phyloP scores from a whole-genome alignment of 257 asterid genomes.

The Galeopsis tetrahit region DNA sequence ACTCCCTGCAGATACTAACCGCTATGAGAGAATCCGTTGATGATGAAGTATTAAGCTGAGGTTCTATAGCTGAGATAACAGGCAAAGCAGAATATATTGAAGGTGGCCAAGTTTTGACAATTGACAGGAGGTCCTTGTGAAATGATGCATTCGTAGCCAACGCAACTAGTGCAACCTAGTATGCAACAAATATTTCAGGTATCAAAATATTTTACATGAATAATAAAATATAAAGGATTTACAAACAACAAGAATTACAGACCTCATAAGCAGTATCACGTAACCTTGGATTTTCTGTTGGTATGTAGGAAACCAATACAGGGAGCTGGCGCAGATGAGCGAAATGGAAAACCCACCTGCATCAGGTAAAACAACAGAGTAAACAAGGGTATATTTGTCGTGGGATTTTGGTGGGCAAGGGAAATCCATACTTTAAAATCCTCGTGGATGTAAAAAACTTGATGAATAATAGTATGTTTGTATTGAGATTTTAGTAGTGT shows the following conservation, averaged over 20 bases:
- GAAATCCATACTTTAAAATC: no score
- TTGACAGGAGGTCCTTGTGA: constrained; percentile 90
- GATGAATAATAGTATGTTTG: no score
- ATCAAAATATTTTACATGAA: constrained; percentile 21
- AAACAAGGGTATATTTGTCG: not conserved
- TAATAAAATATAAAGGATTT: not conserved
- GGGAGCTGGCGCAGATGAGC: constrained; percentile 99
- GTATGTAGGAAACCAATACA: constrained; percentile 93
- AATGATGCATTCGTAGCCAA: constrained; percentile 86
- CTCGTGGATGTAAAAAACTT: no score
- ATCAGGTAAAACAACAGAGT: constrained; percentile 30
- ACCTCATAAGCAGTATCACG: constrained; percentile 99
- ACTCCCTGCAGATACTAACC: constrained; percentile 50
- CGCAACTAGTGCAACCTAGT: constrained; percentile 94
- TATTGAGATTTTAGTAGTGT: no score
- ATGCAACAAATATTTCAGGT: constrained; percentile 35
- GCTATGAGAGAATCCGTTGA: constrained; percentile 82
- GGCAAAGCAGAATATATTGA: constrained; percentile 81
- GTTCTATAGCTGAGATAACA: constrained; percentile 90
- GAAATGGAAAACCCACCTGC: constrained; percentile 97
- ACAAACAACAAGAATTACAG: constrained; percentile 33
- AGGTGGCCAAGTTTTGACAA: constrained; percentile 88
- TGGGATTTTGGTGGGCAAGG: no score
- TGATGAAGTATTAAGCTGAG: constrained; percentile 88
- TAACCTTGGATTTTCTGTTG: constrained; percentile 91